Evolutionary conservation across 805 yeast species (phyloP).

Genomic region (Pichia eremophila): DNA sequence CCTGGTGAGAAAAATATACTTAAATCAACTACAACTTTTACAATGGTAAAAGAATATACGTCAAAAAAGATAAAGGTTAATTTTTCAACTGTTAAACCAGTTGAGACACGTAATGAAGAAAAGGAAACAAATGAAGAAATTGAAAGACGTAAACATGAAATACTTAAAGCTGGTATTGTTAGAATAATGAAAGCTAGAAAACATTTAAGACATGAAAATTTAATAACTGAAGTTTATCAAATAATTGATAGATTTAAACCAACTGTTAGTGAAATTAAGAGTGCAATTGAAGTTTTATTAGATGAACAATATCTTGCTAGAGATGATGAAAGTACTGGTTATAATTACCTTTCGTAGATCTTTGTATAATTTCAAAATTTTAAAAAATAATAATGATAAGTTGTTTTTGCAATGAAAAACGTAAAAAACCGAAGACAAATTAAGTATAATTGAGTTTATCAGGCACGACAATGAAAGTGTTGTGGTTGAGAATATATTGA

Average conservation of each 20-base stretch:
- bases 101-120: constrained; percentile 60
- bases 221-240: constrained; percentile 80
- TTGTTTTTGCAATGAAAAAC: not conserved
- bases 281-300: constrained; percentile 73
- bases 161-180: constrained; percentile 87
- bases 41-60: constrained; percentile 72
- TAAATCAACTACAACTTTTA: constrained; percentile 49
- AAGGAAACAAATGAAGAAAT: constrained; percentile 75
- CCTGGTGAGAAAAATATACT: constrained; percentile 45
- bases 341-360: constrained; percentile 66
- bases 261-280: constrained; percentile 74
- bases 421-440: too few relatives aligned
- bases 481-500: too few relatives aligned
- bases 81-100: constrained; percentile 36
- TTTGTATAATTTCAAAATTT: not conserved
- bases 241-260: constrained; percentile 84
- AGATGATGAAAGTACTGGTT: constrained; percentile 55
- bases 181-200: constrained; percentile 94
- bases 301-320: constrained; percentile 82
- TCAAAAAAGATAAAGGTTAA: constrained; percentile 79
- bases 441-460: too few relatives aligned
- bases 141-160: constrained; percentile 51
- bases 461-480: too few relatives aligned
- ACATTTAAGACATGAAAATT: constrained; percentile 62
- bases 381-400: too few relatives aligned